These are phyloP conservation scores for Dissophora ornata DNA, from an alignment of 192 early-diverging fungal species.

Conservation along the genomic window DNA sequence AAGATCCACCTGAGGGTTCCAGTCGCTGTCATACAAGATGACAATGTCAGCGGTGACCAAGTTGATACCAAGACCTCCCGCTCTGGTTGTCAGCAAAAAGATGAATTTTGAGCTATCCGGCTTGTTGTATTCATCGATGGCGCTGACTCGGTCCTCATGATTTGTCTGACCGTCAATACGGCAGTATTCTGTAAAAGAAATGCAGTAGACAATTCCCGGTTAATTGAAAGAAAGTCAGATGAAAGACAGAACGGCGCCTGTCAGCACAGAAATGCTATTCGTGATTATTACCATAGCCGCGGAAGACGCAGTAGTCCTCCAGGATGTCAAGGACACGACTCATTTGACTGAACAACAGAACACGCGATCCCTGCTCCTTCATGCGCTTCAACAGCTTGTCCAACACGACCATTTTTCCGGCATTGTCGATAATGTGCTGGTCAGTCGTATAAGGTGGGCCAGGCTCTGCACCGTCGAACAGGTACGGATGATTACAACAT, in stretches of 20 bases:
- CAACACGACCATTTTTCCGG: slow-evolving; percentile 92
- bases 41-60: slow-evolving; percentile 96
- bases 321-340: slow-evolving; percentile 97
- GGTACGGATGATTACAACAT: slow-evolving; percentile 96
- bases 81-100: slow-evolving; percentile 95
- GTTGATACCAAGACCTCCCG: slow-evolving; percentile 98
- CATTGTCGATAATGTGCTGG: slow-evolving; percentile 93
- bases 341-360: slow-evolving; percentile 98
- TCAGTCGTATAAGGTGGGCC: slow-evolving; percentile 97
- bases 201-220: too few relatives aligned
- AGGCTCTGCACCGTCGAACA: slow-evolving; percentile 92
- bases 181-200: slow-evolving; percentile 80
- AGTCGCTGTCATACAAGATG: slow-evolving; percentile 96
- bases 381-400: slow-evolving; percentile 87
- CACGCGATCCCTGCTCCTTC: slow-evolving; percentile 92
- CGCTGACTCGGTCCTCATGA: slow-evolving; percentile 91
- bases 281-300: slow-evolving; percentile 82
- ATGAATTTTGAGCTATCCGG: slow-evolving; percentile 94
- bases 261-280: too few relatives aligned
- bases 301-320: slow-evolving; percentile 96
- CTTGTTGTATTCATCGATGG: slow-evolving; percentile 95
- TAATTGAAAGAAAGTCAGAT: too few relatives aligned
- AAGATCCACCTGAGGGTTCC: slow-evolving; percentile 92
- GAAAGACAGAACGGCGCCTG: too few relatives aligned
- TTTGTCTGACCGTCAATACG: slow-evolving; percentile 96